Evolutionary conservation across 2,329 filamentous ascomycete species (phyloP).

Genomic region (Ciborinia camelliae): DNA sequence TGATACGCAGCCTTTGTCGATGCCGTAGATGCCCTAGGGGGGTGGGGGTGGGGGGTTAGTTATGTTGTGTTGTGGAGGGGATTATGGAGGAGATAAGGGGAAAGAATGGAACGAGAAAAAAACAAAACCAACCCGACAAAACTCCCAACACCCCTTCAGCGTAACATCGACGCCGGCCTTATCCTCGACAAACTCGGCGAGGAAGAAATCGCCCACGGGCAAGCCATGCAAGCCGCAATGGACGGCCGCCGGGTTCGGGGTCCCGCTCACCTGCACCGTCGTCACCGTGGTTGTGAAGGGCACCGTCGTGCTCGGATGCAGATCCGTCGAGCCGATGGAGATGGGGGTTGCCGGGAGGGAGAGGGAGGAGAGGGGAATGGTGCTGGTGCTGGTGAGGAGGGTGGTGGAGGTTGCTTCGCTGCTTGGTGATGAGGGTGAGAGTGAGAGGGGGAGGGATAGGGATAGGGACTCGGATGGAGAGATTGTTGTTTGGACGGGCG

Average conservation of each 20-base stretch:
- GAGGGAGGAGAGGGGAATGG: constrained; percentile 14
- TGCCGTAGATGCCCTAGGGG: constrained; percentile 18
- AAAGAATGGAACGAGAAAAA: background rate
- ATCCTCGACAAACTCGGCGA: constrained; percentile 42
- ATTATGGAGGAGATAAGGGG: no score
- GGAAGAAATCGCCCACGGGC: constrained; percentile 40
- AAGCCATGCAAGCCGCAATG: constrained; percentile 44
- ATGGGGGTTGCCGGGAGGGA: constrained; percentile 37
- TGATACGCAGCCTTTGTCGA: constrained; percentile 23
- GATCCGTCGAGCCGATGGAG: constrained; percentile 31
- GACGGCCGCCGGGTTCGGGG: constrained; percentile 32
- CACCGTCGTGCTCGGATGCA: constrained; percentile 26
- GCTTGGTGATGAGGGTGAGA: background rate
- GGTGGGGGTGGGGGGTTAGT: background rate
- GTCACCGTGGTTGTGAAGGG: constrained; percentile 37
- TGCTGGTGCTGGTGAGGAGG: constrained; percentile 10
- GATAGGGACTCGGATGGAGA: background rate
- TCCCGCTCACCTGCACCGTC: constrained; percentile 35
- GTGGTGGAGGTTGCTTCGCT: background rate
- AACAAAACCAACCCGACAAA: constrained; percentile 39
- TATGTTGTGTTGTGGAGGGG: background rate
- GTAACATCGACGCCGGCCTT: constrained; percentile 38
- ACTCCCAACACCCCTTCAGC: constrained; percentile 43
- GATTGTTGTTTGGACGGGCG: background rate
- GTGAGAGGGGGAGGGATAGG: background rate